phyloP scores from a whole-genome alignment of 1,139 yeast genomes.

The Waltiozyma sp. region DNA sequence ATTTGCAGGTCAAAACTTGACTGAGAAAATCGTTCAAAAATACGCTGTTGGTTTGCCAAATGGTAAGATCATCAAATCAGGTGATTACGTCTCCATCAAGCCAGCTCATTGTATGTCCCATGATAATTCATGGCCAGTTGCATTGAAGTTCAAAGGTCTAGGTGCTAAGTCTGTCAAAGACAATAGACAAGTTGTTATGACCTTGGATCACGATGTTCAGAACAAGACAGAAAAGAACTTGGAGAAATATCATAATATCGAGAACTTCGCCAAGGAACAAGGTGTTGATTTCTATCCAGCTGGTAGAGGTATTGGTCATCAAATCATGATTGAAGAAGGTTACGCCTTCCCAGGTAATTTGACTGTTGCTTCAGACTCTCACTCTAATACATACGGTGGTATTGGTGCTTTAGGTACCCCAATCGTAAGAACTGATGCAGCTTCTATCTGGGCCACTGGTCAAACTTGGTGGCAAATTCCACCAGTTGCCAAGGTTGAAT shows the following conservation, averaged over 20 bases:
- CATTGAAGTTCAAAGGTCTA: conserved; percentile 87
- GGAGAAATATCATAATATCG: conserved; percentile 79
- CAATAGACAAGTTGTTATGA: conserved; percentile 85
- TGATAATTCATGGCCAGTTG: conserved; percentile 99
- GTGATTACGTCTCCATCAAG: conserved; percentile 88
- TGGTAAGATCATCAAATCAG: conserved; percentile 66
- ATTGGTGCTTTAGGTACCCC: conserved; percentile 94
- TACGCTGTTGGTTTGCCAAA: conserved; percentile 76
- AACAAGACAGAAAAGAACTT: conserved; percentile 81
- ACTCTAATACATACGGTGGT: conserved; percentile 97
- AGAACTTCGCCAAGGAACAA: conserved; percentile 76
- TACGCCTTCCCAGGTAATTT: conserved; percentile 91
- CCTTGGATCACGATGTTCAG: conserved; percentile 96
- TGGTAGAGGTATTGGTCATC: conserved; percentile 98
- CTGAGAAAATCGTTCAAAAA: conserved; percentile 90
- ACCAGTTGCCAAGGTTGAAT: conserved; percentile 91
- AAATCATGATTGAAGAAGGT: conserved; percentile 97
- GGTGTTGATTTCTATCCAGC: conserved; percentile 98
- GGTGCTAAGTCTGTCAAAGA: conserved; percentile 82
- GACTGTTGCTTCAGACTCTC: conserved; percentile 96
- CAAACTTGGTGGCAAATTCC: conserved; percentile 99
- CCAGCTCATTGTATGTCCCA: conserved; percentile 99
- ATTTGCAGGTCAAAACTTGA: conserved; percentile 53
- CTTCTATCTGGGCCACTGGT: conserved; percentile 98
- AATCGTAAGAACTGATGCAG: conserved; percentile 96